Evolutionary conservation across 805 yeast genomes (phyloP).

Genomic region (Ogataea philodendri): DNA sequence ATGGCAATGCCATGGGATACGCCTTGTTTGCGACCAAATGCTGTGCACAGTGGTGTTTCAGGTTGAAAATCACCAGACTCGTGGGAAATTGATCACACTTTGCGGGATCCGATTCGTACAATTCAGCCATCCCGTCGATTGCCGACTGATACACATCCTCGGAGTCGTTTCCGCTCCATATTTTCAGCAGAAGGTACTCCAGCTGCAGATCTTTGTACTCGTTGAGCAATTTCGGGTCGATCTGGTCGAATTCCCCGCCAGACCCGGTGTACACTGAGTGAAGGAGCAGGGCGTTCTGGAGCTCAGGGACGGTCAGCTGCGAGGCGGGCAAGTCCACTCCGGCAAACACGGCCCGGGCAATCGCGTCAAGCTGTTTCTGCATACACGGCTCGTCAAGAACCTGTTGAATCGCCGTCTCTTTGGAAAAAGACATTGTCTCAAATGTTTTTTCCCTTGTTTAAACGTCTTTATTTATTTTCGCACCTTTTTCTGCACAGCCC

Average conservation of each 20-base stretch:
- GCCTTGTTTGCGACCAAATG: background rate
- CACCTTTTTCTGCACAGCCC: too few relatives aligned
- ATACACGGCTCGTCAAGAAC: too few relatives aligned
- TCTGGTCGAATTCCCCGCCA: background rate
- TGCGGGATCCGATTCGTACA: background rate
- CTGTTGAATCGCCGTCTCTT: too few relatives aligned
- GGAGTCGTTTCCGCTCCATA: background rate
- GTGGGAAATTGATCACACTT: background rate
- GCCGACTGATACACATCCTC: slow-evolving; percentile 1
- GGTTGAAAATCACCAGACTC: background rate
- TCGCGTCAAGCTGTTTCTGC: too few relatives aligned
- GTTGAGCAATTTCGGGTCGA: background rate
- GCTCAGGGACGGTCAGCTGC: too few relatives aligned
- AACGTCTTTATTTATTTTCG: too few relatives aligned
- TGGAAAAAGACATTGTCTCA: too few relatives aligned
- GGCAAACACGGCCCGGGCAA: too few relatives aligned
- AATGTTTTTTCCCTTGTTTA: too few relatives aligned
- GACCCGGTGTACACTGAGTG: background rate
- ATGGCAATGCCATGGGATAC: slow-evolving; percentile 1
- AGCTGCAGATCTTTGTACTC: slow-evolving; percentile 1
- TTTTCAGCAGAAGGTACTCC: slow-evolving; percentile 2
- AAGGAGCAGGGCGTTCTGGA: slow-evolving; percentile 2
- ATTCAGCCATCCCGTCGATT: slow-evolving; percentile 1
- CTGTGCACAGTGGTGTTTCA: slow-evolving; percentile 4
- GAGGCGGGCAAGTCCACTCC: too few relatives aligned